Conservation (phyloP, 2,329 filamentous ascomycete species). For the Apiospora malaysiana region DNA sequence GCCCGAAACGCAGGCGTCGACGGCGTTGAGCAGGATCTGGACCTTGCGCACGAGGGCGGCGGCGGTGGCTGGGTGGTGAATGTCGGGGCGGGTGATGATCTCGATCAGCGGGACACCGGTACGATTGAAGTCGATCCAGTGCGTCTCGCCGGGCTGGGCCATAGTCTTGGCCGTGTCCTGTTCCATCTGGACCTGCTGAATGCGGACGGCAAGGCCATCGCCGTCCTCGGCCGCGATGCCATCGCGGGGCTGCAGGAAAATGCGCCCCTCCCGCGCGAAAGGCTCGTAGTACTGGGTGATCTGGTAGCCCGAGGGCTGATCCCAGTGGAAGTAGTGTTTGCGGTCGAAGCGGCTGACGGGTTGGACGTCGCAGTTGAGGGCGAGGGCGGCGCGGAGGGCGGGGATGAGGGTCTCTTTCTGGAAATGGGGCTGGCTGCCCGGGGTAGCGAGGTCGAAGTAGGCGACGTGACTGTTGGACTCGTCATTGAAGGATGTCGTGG, state of each 20-base stretch:
- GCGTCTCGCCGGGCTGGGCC: constrained; percentile 72
- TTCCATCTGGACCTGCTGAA: constrained; percentile 95
- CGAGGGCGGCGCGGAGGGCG: constrained; percentile 86
- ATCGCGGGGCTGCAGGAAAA: constrained; percentile 76
- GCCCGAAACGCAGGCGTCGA: constrained; percentile 85
- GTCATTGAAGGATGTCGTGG: constrained; percentile 68
- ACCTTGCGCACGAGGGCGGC: constrained; percentile 89
- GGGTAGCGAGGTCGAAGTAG: constrained; percentile 86
- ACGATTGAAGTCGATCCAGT: constrained; percentile 92
- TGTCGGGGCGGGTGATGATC: constrained; percentile 89
- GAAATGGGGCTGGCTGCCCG: constrained; percentile 86
- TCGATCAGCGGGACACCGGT: constrained; percentile 91
- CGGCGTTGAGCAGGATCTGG: constrained; percentile 77
- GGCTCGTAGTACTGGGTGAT: constrained; percentile 94
- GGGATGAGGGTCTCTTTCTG: constrained; percentile 84
- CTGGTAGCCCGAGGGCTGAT: constrained; percentile 95
- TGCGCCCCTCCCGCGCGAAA: constrained; percentile 70
- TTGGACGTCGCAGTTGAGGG: constrained; percentile 81
- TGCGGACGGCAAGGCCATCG: constrained; percentile 73
- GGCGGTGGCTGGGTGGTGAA: constrained; percentile 86
- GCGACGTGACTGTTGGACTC: constrained; percentile 86
- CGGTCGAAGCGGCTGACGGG: constrained; percentile 84
- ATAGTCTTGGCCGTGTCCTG: constrained; percentile 97
- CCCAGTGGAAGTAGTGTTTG: constrained; percentile 99
- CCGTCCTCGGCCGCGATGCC: constrained; percentile 80